Evolutionary conservation across 768 basidiomycete genomes (phyloP).

Genomic region (Suillus subalutaceus): DNA sequence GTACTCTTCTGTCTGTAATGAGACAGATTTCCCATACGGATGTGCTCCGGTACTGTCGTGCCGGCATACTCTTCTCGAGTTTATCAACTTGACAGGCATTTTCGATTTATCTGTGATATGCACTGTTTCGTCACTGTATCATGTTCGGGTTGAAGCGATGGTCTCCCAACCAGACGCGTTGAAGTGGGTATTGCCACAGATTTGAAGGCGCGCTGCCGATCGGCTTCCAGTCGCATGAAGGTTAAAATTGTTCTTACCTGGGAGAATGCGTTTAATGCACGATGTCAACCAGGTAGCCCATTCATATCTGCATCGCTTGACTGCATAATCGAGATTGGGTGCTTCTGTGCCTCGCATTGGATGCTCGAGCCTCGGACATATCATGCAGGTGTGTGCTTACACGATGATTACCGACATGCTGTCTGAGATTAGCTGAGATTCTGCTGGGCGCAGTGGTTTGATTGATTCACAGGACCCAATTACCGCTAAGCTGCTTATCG

Average conservation of each 20-base stretch:
- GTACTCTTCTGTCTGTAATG: background rate
- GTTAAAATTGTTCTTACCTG: background rate
- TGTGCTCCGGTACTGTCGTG: background rate
- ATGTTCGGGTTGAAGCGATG: background rate
- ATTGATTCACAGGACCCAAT: conserved; percentile 1
- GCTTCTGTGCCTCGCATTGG: background rate
- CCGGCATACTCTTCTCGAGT: background rate
- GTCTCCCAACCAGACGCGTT: background rate
- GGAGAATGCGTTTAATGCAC: background rate
- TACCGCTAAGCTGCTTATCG: conserved; percentile 1
- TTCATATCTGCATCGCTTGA: background rate
- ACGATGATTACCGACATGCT: background rate
- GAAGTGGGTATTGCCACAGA: background rate
- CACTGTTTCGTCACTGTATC: background rate
- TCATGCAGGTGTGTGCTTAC: background rate
- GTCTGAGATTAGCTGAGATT: conserved; percentile 3
- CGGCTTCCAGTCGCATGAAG: background rate
- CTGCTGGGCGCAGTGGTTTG: background rate
- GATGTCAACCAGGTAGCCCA: background rate
- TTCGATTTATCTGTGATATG: background rate
- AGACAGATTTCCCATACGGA: background rate
- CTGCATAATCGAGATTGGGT: background rate
- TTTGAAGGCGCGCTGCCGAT: background rate
- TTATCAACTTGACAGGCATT: background rate
- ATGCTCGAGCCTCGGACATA: background rate